A percentile compares a stretch with the other conserved stretches of the same genome.
Conservation (phyloP, 192 early-diverging fungal genomes). For the Coemansia sp. region DNA sequence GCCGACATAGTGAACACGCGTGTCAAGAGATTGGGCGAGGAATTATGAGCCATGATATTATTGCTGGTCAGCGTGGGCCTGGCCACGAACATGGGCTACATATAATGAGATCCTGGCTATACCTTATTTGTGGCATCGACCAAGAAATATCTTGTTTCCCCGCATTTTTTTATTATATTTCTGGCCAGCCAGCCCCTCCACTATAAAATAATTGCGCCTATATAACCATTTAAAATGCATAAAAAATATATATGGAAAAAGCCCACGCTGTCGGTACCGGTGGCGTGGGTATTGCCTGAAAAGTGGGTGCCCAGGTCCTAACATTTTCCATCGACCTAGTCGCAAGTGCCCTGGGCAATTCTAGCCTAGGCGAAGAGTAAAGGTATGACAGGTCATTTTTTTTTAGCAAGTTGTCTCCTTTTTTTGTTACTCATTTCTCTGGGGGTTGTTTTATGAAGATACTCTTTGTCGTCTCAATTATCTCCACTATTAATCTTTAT, state of each 20-base stretch:
- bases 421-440: not conserved
- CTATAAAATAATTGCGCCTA: not conserved
- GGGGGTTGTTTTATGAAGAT: not conserved
- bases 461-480: not conserved
- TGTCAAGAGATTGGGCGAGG: not conserved
- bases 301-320: not conserved
- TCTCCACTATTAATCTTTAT: not conserved
- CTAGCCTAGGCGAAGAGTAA: not conserved
- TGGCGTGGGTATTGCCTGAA: conserved; percentile 6
- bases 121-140: too few species aligned
- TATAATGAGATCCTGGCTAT: not conserved
- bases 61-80: not conserved
- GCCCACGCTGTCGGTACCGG: conserved; percentile 12
- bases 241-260: not conserved
- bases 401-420: not conserved
- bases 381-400: not conserved
- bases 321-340: not conserved
- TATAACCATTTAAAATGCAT: not conserved
- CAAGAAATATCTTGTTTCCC: not conserved
- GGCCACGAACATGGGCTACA: not conserved
- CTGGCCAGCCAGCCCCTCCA: not conserved
- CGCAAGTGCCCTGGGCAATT: not conserved
- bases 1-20: not conserved
- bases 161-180: not conserved
- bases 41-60: not conserved